These are phyloP conservation scores for Diospyros lotus DNA, from an alignment of 148 eudicot genomes.

Conservation along the genomic window DNA sequence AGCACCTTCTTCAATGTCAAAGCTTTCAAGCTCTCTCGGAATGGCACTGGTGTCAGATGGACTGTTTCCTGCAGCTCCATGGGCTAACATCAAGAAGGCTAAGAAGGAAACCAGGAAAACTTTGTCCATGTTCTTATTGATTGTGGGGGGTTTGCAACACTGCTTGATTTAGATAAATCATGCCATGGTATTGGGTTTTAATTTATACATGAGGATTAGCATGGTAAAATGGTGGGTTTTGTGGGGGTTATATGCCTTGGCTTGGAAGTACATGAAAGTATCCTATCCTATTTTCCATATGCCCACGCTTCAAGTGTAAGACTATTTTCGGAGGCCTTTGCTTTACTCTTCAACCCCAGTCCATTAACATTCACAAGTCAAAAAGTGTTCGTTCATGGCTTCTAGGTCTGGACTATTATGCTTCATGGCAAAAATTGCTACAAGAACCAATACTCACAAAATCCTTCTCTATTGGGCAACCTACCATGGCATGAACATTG, in stretches of 20 bases:
- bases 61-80: conserved; percentile 28
- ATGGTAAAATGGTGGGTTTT: conserved; percentile 38
- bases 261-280: conserved; percentile 79
- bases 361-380: conserved; percentile 6
- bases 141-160: conserved; percentile 15
- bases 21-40: conserved; percentile 33
- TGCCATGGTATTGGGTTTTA: conserved; percentile 29
- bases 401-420: neutral
- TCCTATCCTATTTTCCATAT: conserved; percentile 34
- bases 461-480: neutral
- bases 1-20: conserved; percentile 46
- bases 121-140: conserved; percentile 38
- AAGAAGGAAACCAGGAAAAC: conserved; percentile 26
- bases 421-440: neutral
- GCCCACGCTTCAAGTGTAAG: conserved; percentile 87
- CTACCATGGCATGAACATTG: neutral
- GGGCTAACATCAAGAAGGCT: conserved; percentile 40
- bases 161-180: conserved; percentile 37
- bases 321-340: conserved; percentile 47
- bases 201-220: conserved; percentile 59
- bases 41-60: conserved; percentile 28
- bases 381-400: neutral
- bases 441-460: neutral
- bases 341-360: conserved; percentile 73
- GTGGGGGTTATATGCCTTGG: conserved; percentile 48